phyloP scores from a whole-genome alignment of 768 basidiomycete species.

The Hypholoma sublateritium region DNA sequence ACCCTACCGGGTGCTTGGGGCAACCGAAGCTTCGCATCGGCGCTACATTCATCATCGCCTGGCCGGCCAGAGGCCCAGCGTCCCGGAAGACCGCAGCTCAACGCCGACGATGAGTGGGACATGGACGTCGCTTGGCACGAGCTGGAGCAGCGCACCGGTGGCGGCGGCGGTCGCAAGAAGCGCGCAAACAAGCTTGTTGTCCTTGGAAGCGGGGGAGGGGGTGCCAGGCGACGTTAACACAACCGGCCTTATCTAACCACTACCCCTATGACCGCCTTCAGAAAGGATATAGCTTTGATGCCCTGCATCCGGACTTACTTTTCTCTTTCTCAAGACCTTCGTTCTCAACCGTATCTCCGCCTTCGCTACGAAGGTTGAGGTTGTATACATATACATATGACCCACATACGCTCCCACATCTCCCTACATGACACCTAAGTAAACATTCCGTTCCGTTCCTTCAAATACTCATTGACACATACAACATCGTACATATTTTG shows the following conservation, averaged over 20 bases:
- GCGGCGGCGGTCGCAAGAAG: slow-evolving; percentile 56
- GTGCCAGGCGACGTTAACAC: slow-evolving; percentile 50
- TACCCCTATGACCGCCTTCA: background rate
- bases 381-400: slow-evolving; percentile 5
- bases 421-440: background rate
- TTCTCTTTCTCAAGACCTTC: background rate
- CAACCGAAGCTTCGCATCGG: slow-evolving; percentile 77
- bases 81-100: slow-evolving; percentile 28
- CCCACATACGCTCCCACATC: background rate
- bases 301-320: background rate
- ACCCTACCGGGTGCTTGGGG: slow-evolving; percentile 67
- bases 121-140: slow-evolving; percentile 82
- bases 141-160: slow-evolving; percentile 51
- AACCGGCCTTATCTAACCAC: too few species aligned
- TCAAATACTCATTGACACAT: slow-evolving; percentile 11
- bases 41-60: slow-evolving; percentile 54
- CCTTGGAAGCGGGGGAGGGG: slow-evolving; percentile 62
- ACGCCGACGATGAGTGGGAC: slow-evolving; percentile 68
- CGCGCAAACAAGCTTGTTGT: slow-evolving; percentile 67
- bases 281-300: background rate
- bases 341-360: background rate
- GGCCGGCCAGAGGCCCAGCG: slow-evolving; percentile 22
- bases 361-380: background rate
- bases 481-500: background rate
- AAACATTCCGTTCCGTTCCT: background rate